Evolutionary conservation across 78 protist genomes (phyloP).

Genomic region (Speleostelium caveatum): DNA sequence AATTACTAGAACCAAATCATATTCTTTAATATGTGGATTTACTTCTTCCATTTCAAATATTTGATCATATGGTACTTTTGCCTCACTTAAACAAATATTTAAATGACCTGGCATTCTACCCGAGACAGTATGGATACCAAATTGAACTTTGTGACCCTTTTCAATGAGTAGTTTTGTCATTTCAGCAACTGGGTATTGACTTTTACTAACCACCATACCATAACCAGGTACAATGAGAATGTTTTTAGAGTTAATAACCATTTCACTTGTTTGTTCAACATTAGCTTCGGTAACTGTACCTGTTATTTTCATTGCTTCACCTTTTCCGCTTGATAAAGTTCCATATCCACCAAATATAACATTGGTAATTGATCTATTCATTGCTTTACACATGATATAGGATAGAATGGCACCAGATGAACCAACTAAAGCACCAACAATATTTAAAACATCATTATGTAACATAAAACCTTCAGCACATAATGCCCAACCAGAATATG

Average conservation of each 20-base stretch:
- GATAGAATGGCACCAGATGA: constrained; percentile 97
- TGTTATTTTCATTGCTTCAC: constrained; percentile 58
- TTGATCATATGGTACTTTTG: constrained; percentile 97
- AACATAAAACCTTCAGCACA: constrained; percentile 93
- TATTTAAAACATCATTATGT: constrained; percentile 85
- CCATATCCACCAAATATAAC: constrained; percentile 98
- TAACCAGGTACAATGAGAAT: constrained; percentile 99
- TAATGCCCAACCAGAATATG: constrained; percentile 96
- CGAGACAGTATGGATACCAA: constrained; percentile 98
- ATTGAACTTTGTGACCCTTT: constrained; percentile 86
- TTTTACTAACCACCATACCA: constrained; percentile 98
- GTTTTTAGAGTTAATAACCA: constrained; percentile 15
- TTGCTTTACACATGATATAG: constrained; percentile 98
- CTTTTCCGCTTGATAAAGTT: constrained; percentile 28
- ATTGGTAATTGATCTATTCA: constrained; percentile 94
- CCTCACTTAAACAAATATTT: constrained; percentile 98
- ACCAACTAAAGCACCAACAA: constrained; percentile 98
- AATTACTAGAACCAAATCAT: constrained; percentile 87
- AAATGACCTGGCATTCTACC: constrained; percentile 98
- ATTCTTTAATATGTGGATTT: constrained; percentile 88
- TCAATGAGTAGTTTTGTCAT: constrained; percentile 78
- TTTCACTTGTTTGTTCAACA: constrained; percentile 23
- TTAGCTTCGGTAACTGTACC: constrained; percentile 54
- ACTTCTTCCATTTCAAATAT: constrained; percentile 99
- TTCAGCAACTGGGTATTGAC: constrained; percentile 94